Base-by-base conservation (phyloP, 345 rosid genomes). In the Jatropha curcas region DNA sequence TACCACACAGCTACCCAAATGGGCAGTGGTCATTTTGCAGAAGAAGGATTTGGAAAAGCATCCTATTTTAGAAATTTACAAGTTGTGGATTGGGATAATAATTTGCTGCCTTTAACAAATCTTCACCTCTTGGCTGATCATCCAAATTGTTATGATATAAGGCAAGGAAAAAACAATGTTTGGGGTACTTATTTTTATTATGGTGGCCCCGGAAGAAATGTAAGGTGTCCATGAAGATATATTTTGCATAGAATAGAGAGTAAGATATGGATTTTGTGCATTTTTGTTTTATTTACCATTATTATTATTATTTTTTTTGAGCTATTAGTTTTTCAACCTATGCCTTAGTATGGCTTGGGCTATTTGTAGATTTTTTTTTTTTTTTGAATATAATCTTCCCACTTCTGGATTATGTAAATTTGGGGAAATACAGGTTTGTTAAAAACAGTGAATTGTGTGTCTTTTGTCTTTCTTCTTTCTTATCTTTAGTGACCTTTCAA, bases 191-290 rank as follows among this genome's bases (percentile, higher is more conserved):
- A 74, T 33, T 74, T 79, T 60, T 79, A 79, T 48, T 79, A 79
- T 60, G 82, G 82, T 19, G 82, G 82, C 22, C 82, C 82, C 52
- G 82, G 82, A 27, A 74, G 79, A 63, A 79, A 74, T 74, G 79
- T 79, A 27, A 74, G 76, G 27, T 79, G 82, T 53, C 79, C 79
- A 7, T 79, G 67, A 66, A 13, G 13, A 52, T 58, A 37, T n/a
- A n/a, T n/a, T 37, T 20, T 46, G 35, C 24, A 55, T 19, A 69
- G 72, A 51, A 48, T 48, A 30, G 43, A 76, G 56, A 48, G n/a
- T 56, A 59, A 39, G 41, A 4, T 37, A 28, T 30, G 22, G 3
- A 58, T 25, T 71, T 56, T 56, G 25, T 33, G 16, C 7, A 0
- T 27, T 71, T 46, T 58, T n/a, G 13, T 35, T 30, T 7, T 55